Percentiles rank a stretch among this genome's conserved stretches.
These are phyloP conservation scores for Candida khao-thaluensis DNA, from an alignment of 805 yeast genomes.

Conservation along the genomic window DNA sequence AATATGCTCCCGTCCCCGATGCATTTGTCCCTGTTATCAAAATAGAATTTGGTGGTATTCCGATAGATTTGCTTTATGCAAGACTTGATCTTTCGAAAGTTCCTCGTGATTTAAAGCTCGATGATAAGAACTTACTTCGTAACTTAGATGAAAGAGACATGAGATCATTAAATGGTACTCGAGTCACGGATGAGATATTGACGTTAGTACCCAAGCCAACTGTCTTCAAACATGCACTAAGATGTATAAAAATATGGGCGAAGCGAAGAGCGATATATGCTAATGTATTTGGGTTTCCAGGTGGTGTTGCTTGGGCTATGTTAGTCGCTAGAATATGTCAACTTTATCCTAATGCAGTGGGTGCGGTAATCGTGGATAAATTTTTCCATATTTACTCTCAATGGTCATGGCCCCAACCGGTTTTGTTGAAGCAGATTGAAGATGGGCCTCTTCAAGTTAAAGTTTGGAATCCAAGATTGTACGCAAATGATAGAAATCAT, in stretches of 20 bases:
- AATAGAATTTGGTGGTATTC: conserved; percentile 84
- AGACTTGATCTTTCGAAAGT: conserved; percentile 79
- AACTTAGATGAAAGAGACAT: conserved; percentile 90
- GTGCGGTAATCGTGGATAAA: conserved; percentile 86
- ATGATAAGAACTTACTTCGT: conserved; percentile 79
- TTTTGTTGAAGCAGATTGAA: conserved; percentile 84
- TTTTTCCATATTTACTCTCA: conserved; percentile 82
- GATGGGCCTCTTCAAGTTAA: conserved; percentile 96
- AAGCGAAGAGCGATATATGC: conserved; percentile 92
- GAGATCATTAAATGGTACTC: conserved; percentile 89
- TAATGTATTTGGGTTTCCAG: conserved; percentile 95
- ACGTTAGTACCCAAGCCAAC: conserved; percentile 88
- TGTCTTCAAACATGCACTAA: conserved; percentile 85
- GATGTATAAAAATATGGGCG: conserved; percentile 97
- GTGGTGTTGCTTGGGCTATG: conserved; percentile 99
- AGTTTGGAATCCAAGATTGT: conserved; percentile 93
- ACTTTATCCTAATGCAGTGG: conserved; percentile 91
- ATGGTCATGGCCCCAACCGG: conserved; percentile 99
- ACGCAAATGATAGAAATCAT: conserved; percentile 86
- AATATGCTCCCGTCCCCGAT: conserved; percentile 90
- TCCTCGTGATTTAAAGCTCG: conserved; percentile 69
- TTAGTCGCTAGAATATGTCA: conserved; percentile 97
- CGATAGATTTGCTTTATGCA: conserved; percentile 89
- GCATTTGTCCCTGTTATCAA: conserved; percentile 98
- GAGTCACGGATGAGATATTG: conserved; percentile 94